Base-by-base conservation (phyloP, 2,329 filamentous ascomycete species). In the Monosporascus sp. region DNA sequence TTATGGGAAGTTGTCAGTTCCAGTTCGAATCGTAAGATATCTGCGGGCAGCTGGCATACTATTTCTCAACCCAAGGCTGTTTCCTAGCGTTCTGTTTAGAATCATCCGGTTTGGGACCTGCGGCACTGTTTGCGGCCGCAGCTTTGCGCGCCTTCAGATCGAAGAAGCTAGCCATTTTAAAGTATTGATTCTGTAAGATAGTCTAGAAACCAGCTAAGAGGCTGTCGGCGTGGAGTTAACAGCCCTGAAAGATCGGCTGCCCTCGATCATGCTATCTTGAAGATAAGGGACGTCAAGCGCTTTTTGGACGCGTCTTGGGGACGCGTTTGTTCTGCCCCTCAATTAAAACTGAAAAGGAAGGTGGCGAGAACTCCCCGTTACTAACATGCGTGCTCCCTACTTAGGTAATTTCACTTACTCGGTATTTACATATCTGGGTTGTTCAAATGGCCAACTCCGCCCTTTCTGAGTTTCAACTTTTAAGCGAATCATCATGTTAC, bases 1-100 rank as follows among this genome's bases (percentile, higher is more conserved):
- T 97, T 60, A 4, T 5, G 2, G 35, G 9, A 3, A 24, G 25
- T 36, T 47, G 64, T 76, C 51, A 75, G 67, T 55, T 25, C 8
- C 27, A 11, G 9, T 5, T 25, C 46, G 6, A 7, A 46, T 18
- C 18, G 6, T n/a, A 14, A 2, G 2, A 27, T 20, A 14, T 1
- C 41, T 38, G 14, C 41, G n/a, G 18, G 68, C 53, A 31, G 18
- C 38, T 56, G 35, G 58, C 80, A 58, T 77, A 96, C 93, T 97
- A 97, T 89, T 97, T 97, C 77, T 97, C 94, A 50, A 97, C 93
- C 94, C 94, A 99, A 65, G 94, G 94, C 67, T 97, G 93, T 62
- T 86, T 78, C 65, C 82, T 81, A 61, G 79, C 79, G 31, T 77
- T 77, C 55, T 88, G 83, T 67, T 82, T 87, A 65, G 77, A 79